Evolutionary conservation across 805 yeast species (phyloP).

Genomic region (Wickerhamomyces silvicola): DNA sequence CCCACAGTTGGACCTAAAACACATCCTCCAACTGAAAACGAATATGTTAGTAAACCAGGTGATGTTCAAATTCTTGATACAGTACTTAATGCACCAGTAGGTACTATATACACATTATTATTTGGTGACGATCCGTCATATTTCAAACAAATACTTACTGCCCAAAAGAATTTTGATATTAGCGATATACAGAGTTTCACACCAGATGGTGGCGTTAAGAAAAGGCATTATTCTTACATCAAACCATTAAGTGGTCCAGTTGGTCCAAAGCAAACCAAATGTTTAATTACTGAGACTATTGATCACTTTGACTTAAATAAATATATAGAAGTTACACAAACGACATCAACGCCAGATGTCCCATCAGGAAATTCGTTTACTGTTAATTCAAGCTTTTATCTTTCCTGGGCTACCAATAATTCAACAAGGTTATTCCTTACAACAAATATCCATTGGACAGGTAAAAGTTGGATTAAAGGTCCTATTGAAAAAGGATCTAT

Average conservation of each 20-base stretch:
- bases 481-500: constrained; percentile 71
- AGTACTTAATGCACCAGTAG: constrained; percentile 55
- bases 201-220: constrained; percentile 21
- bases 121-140: constrained; percentile 57
- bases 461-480: constrained; percentile 70
- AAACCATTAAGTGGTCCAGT: constrained; percentile 74
- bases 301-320: constrained; percentile 49
- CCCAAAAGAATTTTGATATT: constrained; percentile 58
- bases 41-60: constrained; percentile 36
- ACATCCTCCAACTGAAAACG: constrained; percentile 40
- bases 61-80: constrained; percentile 50
- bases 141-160: constrained; percentile 38
- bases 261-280: constrained; percentile 88
- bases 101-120: constrained; percentile 49
- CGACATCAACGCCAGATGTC: constrained; percentile 82
- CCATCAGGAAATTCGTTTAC: constrained; percentile 77
- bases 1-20: constrained; percentile 30
- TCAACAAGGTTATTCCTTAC: constrained; percentile 46
- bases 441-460: constrained; percentile 63
- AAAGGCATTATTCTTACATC: constrained; percentile 56
- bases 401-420: constrained; percentile 61
- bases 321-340: constrained; percentile 52
- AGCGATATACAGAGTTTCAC: constrained; percentile 37
- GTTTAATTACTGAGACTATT: constrained; percentile 54
- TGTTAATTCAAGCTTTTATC: constrained; percentile 50